Evolutionary conservation across 1,139 yeast genomes (phyloP).

Genomic region (Candida tunisiensis): DNA sequence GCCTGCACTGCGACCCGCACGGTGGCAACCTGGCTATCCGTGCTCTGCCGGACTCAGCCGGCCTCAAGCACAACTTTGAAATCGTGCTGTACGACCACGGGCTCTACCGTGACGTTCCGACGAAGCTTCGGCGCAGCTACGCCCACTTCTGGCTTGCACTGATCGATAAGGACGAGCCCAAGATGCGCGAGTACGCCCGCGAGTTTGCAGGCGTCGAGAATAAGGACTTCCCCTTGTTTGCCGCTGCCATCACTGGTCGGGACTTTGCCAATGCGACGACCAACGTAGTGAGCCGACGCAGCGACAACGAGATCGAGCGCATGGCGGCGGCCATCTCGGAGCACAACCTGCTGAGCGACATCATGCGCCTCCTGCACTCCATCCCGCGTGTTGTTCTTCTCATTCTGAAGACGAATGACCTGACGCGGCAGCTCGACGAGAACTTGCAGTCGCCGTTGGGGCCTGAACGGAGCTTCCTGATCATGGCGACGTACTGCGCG

Average conservation of each 20-base stretch:
- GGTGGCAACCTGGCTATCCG: slow-evolving; percentile 90
- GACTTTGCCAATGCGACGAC: slow-evolving; percentile 54
- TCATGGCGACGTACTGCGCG: slow-evolving; percentile 85
- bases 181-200: slow-evolving; percentile 58
- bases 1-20: slow-evolving; percentile 95
- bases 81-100: slow-evolving; percentile 92
- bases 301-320: slow-evolving; percentile 36
- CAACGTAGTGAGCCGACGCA: slow-evolving; percentile 36
- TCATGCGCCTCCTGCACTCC: slow-evolving; percentile 63
- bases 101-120: slow-evolving; percentile 68
- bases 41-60: slow-evolving; percentile 10
- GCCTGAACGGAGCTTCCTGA: slow-evolving; percentile 71
- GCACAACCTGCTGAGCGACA: slow-evolving; percentile 48
- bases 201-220: slow-evolving; percentile 71
- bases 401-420: slow-evolving; percentile 84
- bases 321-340: slow-evolving; percentile 50
- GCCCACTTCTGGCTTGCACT: slow-evolving; percentile 89
- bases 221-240: slow-evolving; percentile 64
- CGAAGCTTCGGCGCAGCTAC: slow-evolving; percentile 62
- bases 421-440: slow-evolving; percentile 81
- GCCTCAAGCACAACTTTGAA: slow-evolving; percentile 54
- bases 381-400: slow-evolving; percentile 78
- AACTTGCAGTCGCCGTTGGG: slow-evolving; percentile 70
- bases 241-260: slow-evolving; percentile 92
- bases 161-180: slow-evolving; percentile 46